Conservation (phyloP, 805 yeast genomes). For the Candida wancherniae region DNA sequence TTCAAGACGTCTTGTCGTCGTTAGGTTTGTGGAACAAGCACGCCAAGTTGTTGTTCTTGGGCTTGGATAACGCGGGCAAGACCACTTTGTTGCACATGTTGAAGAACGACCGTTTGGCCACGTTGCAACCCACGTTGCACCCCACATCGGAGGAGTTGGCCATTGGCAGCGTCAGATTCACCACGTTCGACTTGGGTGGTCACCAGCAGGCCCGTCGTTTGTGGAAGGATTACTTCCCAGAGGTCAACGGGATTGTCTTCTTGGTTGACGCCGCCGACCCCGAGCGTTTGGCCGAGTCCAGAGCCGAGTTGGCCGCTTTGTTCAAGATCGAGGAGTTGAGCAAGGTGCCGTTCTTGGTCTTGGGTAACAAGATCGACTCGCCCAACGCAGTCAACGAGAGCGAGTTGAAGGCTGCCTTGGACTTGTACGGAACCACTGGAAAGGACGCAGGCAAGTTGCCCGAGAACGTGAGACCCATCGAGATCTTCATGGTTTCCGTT, state of each 20-base stretch:
- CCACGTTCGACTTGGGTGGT: constrained; percentile 98
- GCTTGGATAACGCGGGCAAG: constrained; percentile 46
- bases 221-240: constrained; percentile 99
- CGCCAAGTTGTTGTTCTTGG: constrained; percentile 43
- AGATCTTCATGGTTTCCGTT: constrained; percentile 95
- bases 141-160: constrained; percentile 98
- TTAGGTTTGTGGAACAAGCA: constrained; percentile 48
- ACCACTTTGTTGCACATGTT: constrained; percentile 45
- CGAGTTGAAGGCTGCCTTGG: constrained; percentile 86
- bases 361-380: constrained; percentile 96
- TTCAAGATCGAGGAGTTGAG: constrained; percentile 88
- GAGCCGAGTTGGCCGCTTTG: constrained; percentile 89
- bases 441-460: constrained; percentile 63
- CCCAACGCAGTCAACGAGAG: constrained; percentile 93
- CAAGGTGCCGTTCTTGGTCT: constrained; percentile 84
- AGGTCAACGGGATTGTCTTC: constrained; percentile 95
- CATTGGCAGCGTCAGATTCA: constrained; percentile 92
- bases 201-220: constrained; percentile 98
- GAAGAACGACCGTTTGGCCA: constrained; percentile 93
- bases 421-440: constrained; percentile 86
- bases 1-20: constrained; percentile 43
- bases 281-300: constrained; percentile 90
- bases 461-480: constrained; percentile 82
- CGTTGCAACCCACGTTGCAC: constrained; percentile 95
- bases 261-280: constrained; percentile 96